phyloP scores from a whole-genome alignment of 2,329 filamentous ascomycete genomes.

The Xylariaceae sp. region DNA sequence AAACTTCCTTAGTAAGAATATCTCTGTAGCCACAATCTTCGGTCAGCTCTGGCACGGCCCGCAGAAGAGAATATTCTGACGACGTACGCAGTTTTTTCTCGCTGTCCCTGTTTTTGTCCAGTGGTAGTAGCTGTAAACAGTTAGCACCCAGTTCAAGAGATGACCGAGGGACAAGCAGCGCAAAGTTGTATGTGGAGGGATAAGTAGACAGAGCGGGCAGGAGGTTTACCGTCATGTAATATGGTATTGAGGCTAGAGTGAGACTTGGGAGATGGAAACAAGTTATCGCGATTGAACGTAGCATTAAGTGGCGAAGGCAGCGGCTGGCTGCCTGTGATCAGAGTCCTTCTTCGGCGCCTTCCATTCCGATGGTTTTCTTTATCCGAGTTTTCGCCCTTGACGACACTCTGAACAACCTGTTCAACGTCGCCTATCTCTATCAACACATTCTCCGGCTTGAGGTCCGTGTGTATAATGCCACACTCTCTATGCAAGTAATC shows the following conservation, averaged over 20 bases:
- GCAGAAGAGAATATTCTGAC: neutral
- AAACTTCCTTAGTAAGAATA: slow-evolving; percentile 86
- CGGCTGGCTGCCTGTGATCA: slow-evolving; percentile 96
- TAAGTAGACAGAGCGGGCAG: neutral
- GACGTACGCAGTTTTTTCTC: slow-evolving; percentile 91
- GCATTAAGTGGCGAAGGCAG: slow-evolving; percentile 92
- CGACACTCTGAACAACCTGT: slow-evolving; percentile 94
- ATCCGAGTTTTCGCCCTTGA: slow-evolving; percentile 70
- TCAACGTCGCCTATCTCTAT: slow-evolving; percentile 99
- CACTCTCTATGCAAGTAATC: slow-evolving; percentile 97
- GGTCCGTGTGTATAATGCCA: slow-evolving; percentile 96
- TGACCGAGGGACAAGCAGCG: neutral
- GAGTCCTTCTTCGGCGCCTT: slow-evolving; percentile 78
- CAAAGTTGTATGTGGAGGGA: neutral
- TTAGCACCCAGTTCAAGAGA: slow-evolving; percentile 22
- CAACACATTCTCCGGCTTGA: slow-evolving; percentile 96
- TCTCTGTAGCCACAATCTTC: slow-evolving; percentile 53
- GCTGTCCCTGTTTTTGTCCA: slow-evolving; percentile 68
- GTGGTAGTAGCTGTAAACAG: slow-evolving; percentile 27
- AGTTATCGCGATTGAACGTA: slow-evolving; percentile 76
- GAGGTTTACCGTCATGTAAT: slow-evolving; percentile 66
- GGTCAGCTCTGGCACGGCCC: slow-evolving; percentile 9
- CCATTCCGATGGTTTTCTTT: slow-evolving; percentile 93
- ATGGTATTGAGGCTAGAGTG: slow-evolving; percentile 80
- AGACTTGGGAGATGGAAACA: slow-evolving; percentile 60